Evolutionary conservation across 805 yeast genomes (phyloP).

Genomic region (Starmerella floricola): DNA sequence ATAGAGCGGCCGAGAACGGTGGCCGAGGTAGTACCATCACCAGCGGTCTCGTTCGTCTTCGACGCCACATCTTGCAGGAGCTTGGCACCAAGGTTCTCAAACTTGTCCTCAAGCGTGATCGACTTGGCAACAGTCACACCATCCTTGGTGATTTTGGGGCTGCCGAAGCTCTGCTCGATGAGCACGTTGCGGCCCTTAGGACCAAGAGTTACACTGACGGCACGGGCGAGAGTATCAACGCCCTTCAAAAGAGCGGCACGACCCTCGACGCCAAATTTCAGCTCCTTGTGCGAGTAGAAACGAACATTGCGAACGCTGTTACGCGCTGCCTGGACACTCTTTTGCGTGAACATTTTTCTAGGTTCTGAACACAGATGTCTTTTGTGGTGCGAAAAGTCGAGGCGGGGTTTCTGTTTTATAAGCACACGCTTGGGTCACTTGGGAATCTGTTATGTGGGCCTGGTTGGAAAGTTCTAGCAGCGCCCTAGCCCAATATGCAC

Average conservation of each 20-base stretch:
- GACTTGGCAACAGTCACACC: slow-evolving; percentile 96
- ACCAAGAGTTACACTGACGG: slow-evolving; percentile 91
- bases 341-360: slow-evolving; percentile 11
- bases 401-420: background rate
- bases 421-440: background rate
- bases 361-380: background rate
- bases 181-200: slow-evolving; percentile 97
- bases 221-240: slow-evolving; percentile 88
- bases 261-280: slow-evolving; percentile 94
- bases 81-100: slow-evolving; percentile 94
- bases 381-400: background rate
- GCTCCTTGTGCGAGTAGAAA: slow-evolving; percentile 60
- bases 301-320: slow-evolving; percentile 26
- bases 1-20: slow-evolving; percentile 93
- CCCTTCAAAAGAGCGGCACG: slow-evolving; percentile 89
- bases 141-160: slow-evolving; percentile 97
- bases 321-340: slow-evolving; percentile 14
- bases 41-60: slow-evolving; percentile 93
- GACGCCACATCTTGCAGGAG: slow-evolving; percentile 92
- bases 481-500: background rate
- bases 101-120: slow-evolving; percentile 70
- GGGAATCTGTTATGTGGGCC: background rate
- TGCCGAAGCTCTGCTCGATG: slow-evolving; percentile 91
- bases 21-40: slow-evolving; percentile 98
- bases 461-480: slow-evolving; percentile 6